A percentile compares a stretch with the other conserved stretches of the same genome.
These are phyloP conservation scores for Ceratobasidium sp. DNA, from an alignment of 1,284 basidiomycete genomes.

Conservation along the genomic window DNA sequence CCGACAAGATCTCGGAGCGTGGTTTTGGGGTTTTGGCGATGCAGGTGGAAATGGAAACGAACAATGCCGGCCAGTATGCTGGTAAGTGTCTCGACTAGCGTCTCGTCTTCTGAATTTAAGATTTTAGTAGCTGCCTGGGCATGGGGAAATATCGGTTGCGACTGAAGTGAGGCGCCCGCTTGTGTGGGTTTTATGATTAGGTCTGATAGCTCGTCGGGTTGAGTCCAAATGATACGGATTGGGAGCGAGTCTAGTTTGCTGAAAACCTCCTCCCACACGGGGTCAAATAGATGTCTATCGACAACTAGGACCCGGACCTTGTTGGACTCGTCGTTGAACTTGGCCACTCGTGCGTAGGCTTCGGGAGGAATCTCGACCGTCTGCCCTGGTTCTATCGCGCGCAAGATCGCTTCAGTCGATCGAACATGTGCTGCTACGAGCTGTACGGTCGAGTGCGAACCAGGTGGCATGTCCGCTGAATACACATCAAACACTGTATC, in stretches of 20 bases:
- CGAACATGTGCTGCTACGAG: constrained; percentile 4
- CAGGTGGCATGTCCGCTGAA: background rate
- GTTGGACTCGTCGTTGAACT: constrained; percentile 8
- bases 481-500: constrained; percentile 10
- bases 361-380: background rate
- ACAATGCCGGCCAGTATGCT: background rate
- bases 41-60: constrained; percentile 21
- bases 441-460: background rate
- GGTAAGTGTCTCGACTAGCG: background rate
- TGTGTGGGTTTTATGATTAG: background rate
- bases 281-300: background rate
- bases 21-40: background rate
- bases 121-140: no score
- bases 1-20: background rate
- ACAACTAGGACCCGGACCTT: background rate
- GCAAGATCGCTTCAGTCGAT: background rate
- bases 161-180: background rate
- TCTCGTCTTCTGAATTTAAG: background rate
- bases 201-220: constrained; percentile 15
- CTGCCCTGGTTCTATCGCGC: background rate
- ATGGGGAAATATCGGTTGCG: no score
- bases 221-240: constrained; percentile 22
- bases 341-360: constrained; percentile 18
- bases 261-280: constrained; percentile 6
- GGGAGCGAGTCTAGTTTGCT: background rate